Base-by-base conservation (phyloP, 2,329 filamentous ascomycete genomes). In the Talaromyces sp. region DNA sequence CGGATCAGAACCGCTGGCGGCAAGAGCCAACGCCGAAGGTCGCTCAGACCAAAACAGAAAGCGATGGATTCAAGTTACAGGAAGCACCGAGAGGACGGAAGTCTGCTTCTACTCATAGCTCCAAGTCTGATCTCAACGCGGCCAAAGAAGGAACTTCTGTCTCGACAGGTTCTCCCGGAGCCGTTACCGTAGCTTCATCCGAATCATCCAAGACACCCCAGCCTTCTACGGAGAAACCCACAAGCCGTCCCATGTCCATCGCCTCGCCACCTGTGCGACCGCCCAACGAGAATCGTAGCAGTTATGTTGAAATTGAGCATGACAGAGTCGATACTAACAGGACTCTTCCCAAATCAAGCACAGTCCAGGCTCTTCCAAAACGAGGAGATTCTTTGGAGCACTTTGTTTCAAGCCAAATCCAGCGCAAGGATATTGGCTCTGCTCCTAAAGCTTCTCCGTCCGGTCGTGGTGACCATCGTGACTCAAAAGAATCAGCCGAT, bases 11-110 rank as follows among this genome's bases (percentile, higher is more conserved):
- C 45, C 72, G 70, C 22, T 75, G 73, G 70, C 72, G 73, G 41
- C 70, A 73, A 67, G 64, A 66, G 17, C 13, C 64, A 71, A 75
- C 47, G 56, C 64, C 52, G 43, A 63, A 66, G 49, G n/a, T 58
- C 11, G 43, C 67, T 50, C 58, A 58, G 4, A 49, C 39, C 15
- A 68, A 70, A 49, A 64, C 58, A 6, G 69, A 70, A 50, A 68
- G 68, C 58, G 88, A 91, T 13, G 87, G 88, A 33, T 93, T 93
- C 78, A 92, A 89, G 77, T 78, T 95, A 50, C 91, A 94, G 73
- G 92, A 96, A 58, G 91, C 90, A 1, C 91, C 92, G 0, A 90
- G 88, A 76, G 85, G 83, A 71, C 85, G 83, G 73, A 84, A 83
- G 75, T 71, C 76, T n/a, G 79, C 79, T 33, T 82, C 80, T 61